Percentiles rank a stretch among this genome's conserved stretches.
Conservation (phyloP, 2,329 filamentous ascomycete genomes). For the Pseudonectria foliicola region DNA sequence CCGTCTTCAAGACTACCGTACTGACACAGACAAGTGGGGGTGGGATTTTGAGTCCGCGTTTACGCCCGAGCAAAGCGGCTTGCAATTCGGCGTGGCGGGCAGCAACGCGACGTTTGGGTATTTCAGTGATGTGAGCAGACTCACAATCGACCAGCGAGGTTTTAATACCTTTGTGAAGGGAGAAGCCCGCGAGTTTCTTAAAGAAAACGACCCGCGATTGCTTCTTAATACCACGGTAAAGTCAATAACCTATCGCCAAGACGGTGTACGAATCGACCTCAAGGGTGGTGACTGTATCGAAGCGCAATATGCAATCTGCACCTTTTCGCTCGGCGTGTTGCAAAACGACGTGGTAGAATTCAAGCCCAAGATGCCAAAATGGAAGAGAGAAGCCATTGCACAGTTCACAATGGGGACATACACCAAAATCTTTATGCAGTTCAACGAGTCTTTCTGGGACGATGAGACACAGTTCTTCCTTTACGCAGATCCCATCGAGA, state of each 20-base stretch:
- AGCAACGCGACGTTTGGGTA: conserved; percentile 57
- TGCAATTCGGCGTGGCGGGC: conserved; percentile 47
- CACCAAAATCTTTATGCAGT: conserved; percentile 67
- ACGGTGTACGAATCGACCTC: conserved; percentile 46
- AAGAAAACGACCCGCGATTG: conserved; percentile 46
- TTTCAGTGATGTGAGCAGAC: conserved; percentile 55
- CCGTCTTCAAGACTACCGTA: no score
- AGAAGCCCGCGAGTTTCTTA: conserved; percentile 51
- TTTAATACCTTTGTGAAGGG: conserved; percentile 51
- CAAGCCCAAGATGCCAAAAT: conserved; percentile 49
- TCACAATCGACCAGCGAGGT: conserved; percentile 54
- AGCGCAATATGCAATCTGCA: conserved; percentile 57
- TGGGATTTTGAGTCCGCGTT: conserved; percentile 53
- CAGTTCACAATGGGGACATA: conserved; percentile 65
- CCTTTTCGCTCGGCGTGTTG: conserved; percentile 61
- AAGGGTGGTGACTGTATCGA: conserved; percentile 48
- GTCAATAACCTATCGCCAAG: conserved; percentile 43
- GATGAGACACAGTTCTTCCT: conserved; percentile 36
- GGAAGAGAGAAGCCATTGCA: conserved; percentile 58
- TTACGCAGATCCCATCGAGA: conserved; percentile 34
- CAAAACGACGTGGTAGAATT: conserved; percentile 56
- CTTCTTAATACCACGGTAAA: conserved; percentile 52
- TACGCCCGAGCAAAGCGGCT: conserved; percentile 47
- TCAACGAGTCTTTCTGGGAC: conserved; percentile 59
- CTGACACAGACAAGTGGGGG: no score